Evolutionary conservation across 78 protist species (phyloP), one percentile per base, ranked within the genome.

Genomic region (Dictyostelium intermedium): DNA sequence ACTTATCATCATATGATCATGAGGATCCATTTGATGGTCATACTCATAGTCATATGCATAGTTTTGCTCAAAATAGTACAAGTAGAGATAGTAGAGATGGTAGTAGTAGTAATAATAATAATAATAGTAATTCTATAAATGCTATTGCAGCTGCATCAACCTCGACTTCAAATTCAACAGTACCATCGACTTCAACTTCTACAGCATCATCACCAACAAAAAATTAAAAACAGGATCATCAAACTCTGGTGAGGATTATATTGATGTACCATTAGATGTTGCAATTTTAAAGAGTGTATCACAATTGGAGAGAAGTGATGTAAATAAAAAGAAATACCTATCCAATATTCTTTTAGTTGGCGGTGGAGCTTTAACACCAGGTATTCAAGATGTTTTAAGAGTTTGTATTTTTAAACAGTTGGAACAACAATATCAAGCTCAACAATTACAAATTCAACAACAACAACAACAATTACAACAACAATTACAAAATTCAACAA

Each of bases 271-370:
- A 80, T 66, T 89, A 3, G 94, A 89, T 43, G 7, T 9, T 14
- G 94, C 94, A 18, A 80, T 89, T 5, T n/a, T 80, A 14, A 53
- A 43, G 43, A 61, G 81, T 16, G 60, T 89, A 30, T 79, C 70
- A 18, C 60, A 69, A 35, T 47, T 50, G 13, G 94, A 89, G 3
- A 80, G 87, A 25, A 81, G 53, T 11, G 94, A 89, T 13, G 13
- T 69, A 0, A 72, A 72, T 72, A 43, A 70, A 30, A 89, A 70
- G 37, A 60, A 47, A 20, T 80, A 32, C 30, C 11, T 63, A 14
- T 35, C 45, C 7, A 89, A 89, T 74, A 60, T 89, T 9, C 53
- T 80, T 18, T 8, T 89, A 9, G 94, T 89, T 4, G 94, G 94
- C 14, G 94, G 94, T 9, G 94, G 94, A 20, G 27, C 87, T 4